Evolutionary conservation across 2,329 filamentous ascomycete genomes (phyloP).

Genomic region (Aspergillus chevalieri): DNA sequence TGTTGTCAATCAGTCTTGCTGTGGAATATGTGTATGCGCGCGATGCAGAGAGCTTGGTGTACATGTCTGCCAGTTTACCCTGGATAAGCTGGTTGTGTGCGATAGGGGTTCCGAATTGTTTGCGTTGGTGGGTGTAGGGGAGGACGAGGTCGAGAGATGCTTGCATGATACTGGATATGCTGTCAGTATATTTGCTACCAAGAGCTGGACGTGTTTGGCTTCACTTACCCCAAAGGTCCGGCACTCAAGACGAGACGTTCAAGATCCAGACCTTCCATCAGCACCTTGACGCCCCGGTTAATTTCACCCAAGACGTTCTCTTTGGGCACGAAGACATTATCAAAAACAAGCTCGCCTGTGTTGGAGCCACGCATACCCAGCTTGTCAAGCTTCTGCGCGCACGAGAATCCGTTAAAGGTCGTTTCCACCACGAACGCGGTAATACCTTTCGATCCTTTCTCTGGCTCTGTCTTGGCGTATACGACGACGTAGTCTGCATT

Average conservation of each 20-base stretch:
- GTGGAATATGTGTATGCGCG: slow-evolving; percentile 83
- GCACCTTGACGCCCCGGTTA: slow-evolving; percentile 76
- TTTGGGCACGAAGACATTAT: slow-evolving; percentile 79
- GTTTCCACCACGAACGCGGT: slow-evolving; percentile 86
- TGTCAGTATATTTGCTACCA: slow-evolving; percentile 8
- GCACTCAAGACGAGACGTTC: slow-evolving; percentile 88
- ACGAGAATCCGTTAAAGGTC: slow-evolving; percentile 67
- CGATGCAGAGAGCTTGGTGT: slow-evolving; percentile 81
- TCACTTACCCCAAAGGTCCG: slow-evolving; percentile 66
- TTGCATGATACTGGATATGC: slow-evolving; percentile 68
- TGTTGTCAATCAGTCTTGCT: slow-evolving; percentile 72
- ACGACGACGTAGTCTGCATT: slow-evolving; percentile 90
- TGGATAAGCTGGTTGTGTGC: slow-evolving; percentile 91
- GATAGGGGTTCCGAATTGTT: slow-evolving; percentile 81
- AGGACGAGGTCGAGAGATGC: slow-evolving; percentile 76
- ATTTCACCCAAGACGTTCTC: slow-evolving; percentile 74
- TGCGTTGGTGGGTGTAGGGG: slow-evolving; percentile 81
- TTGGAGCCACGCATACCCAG: slow-evolving; percentile 97
- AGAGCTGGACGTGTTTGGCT: not conserved
- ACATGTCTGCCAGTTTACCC: slow-evolving; percentile 93
- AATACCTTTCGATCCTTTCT: slow-evolving; percentile 78
- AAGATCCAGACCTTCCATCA: slow-evolving; percentile 95
- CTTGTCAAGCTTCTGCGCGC: slow-evolving; percentile 89
- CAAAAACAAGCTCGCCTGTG: slow-evolving; percentile 88
- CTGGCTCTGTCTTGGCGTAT: slow-evolving; percentile 90